These are phyloP conservation scores for Trichopus zeylanicus DNA, from an alignment of 116 monocot genomes.

Conservation along the genomic window DNA sequence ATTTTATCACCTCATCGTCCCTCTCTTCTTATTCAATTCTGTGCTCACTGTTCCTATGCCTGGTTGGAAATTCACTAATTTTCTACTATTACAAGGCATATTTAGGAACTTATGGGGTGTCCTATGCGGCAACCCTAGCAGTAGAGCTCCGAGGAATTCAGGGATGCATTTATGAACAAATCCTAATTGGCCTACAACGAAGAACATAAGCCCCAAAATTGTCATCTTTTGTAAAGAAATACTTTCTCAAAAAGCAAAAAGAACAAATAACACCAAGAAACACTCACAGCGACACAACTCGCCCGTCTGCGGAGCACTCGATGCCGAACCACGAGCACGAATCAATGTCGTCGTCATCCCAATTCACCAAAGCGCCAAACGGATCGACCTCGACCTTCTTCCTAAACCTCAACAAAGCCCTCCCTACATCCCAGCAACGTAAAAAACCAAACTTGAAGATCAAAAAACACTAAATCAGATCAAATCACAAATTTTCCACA, in stretches of 20 bases:
- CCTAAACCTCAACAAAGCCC: conserved; percentile 26
- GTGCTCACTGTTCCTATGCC: too few relatives aligned
- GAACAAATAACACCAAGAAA: neutral
- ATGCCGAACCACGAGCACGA: conserved; percentile 38
- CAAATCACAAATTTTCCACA: neutral
- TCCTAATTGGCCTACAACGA: neutral
- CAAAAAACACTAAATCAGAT: neutral
- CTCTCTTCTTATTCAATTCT: too few relatives aligned
- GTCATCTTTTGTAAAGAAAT: neutral
- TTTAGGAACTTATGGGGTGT: too few relatives aligned
- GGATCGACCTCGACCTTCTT: conserved; percentile 23
- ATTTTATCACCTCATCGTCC: too few relatives aligned
- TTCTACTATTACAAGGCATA: too few relatives aligned
- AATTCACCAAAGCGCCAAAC: conserved; percentile 17
- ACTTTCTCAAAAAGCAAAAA: neutral
- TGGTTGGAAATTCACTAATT: too few relatives aligned
- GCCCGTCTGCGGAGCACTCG: conserved; percentile 29
- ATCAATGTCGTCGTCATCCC: conserved; percentile 17
- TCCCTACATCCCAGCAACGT: conserved; percentile 8
- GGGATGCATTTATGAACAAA: neutral
- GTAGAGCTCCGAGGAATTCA: neutral
- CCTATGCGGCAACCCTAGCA: neutral
- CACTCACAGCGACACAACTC: conserved; percentile 31
- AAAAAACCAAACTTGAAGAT: neutral
- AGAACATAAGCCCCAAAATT: neutral